Evolutionary conservation across 371 early-diverging fungal genomes (phyloP).

Genomic region (Syncephalastrum contaminatum): DNA sequence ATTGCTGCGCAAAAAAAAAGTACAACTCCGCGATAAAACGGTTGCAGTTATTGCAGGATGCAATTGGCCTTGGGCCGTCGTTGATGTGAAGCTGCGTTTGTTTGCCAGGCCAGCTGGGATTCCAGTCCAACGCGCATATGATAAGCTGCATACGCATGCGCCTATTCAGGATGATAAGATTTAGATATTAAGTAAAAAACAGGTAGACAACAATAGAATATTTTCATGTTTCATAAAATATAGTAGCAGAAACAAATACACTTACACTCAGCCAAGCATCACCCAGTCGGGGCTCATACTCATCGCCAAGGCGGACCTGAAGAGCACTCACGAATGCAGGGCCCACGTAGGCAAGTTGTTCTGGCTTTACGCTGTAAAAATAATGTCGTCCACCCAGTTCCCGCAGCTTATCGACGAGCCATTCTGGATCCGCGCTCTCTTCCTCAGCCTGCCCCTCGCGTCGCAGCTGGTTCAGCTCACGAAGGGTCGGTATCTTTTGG

Average conservation of each 20-base stretch:
- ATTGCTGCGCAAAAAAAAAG: too few relatives aligned
- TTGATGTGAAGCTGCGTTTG: too few relatives aligned
- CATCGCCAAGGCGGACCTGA: slow-evolving; percentile 29
- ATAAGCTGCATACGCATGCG: slow-evolving; percentile 31
- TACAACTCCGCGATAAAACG: too few relatives aligned
- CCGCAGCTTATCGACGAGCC: slow-evolving; percentile 20
- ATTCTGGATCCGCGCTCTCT: slow-evolving; percentile 31
- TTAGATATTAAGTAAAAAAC: too few relatives aligned
- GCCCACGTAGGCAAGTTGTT: slow-evolving; percentile 32
- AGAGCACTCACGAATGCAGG: slow-evolving; percentile 41
- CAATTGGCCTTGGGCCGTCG: too few relatives aligned
- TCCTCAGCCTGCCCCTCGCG: slow-evolving; percentile 9
- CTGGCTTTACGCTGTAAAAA: slow-evolving; percentile 33
- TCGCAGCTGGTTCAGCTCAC: slow-evolving; percentile 29
- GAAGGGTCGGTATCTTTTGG: slow-evolving; percentile 14
- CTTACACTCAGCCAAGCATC: slow-evolving; percentile 43
- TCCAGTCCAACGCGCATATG: slow-evolving; percentile 40
- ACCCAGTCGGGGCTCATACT: slow-evolving; percentile 37
- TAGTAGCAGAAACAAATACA: slow-evolving; percentile 4
- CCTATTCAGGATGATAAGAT: slow-evolving; percentile 14
- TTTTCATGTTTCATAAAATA: background rate
- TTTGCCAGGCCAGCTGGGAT: slow-evolving; percentile 39
- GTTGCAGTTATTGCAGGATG: too few relatives aligned
- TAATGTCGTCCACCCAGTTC: slow-evolving; percentile 45
- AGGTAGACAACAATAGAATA: background rate